Conservation (phyloP, 2,329 filamentous ascomycete species). For the Dothideomycetidae sp. region DNA sequence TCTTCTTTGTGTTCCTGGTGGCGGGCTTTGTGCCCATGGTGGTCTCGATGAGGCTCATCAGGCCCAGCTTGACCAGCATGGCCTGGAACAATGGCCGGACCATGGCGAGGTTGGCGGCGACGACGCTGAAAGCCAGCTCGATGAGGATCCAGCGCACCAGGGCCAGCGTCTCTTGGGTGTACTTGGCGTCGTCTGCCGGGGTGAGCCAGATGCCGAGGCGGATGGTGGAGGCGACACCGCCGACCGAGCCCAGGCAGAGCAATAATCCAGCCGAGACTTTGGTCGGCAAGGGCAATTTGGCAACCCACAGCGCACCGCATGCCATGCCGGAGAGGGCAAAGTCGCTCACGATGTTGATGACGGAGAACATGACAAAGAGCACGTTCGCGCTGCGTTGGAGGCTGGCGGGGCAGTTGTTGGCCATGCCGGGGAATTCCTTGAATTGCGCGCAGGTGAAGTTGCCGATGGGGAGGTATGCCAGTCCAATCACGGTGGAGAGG, state of each 20-base stretch:
- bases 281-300: background rate
- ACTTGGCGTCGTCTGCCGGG: conserved; percentile 14
- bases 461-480: conserved; percentile 35
- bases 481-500: conserved; percentile 29
- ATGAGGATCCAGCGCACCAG: conserved; percentile 19
- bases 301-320: conserved; percentile 22
- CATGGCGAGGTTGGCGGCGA: conserved; percentile 21
- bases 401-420: conserved; percentile 13
- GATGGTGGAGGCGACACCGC: conserved; percentile 4
- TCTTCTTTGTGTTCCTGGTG: conserved; percentile 2
- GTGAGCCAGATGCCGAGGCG: background rate
- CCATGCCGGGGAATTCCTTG: conserved; percentile 26
- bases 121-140: conserved; percentile 24
- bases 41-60: conserved; percentile 1
- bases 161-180: conserved; percentile 15
- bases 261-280: conserved; percentile 2
- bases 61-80: conserved; percentile 5
- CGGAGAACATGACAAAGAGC: conserved; percentile 13
- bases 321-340: conserved; percentile 24
- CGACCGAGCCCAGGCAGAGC: background rate
- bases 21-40: conserved; percentile 1
- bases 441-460: conserved; percentile 37
- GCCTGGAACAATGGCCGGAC: conserved; percentile 20
- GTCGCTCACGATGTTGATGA: conserved; percentile 23
- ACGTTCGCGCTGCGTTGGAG: conserved; percentile 6